These are phyloP conservation scores for Penicillium riverlandense DNA, from an alignment of 495 filamentous ascomycete genomes.

Conservation along the genomic window DNA sequence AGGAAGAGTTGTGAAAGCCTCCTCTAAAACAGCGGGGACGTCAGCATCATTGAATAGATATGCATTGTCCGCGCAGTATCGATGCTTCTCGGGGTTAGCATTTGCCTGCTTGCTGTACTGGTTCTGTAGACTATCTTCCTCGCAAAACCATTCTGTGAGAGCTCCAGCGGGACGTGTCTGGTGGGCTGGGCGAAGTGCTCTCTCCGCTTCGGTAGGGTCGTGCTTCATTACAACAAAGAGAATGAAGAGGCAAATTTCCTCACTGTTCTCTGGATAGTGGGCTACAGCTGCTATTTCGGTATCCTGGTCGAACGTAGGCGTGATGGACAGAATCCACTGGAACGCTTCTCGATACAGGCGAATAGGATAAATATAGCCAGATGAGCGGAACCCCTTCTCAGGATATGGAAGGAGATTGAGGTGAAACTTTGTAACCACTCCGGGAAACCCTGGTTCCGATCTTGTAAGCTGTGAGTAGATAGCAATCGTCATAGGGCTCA, in stretches of 20 bases:
- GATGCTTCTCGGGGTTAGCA: conserved; percentile 34
- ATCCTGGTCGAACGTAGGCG: conserved; percentile 27
- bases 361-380: conserved; percentile 37
- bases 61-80: conserved; percentile 44
- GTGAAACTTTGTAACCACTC: conserved; percentile 40
- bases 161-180: conserved; percentile 24
- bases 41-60: conserved; percentile 38
- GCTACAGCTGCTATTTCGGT: conserved; percentile 38
- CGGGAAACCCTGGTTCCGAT: conserved; percentile 32
- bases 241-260: conserved; percentile 27
- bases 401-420: conserved; percentile 24
- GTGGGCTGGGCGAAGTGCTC: conserved; percentile 26
- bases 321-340: conserved; percentile 32
- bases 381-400: conserved; percentile 25
- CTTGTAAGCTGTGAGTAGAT: no score
- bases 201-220: conserved; percentile 17
- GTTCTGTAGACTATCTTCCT: conserved; percentile 28
- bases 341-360: conserved; percentile 32
- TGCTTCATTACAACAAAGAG: conserved; percentile 37
- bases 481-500: background rate
- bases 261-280: conserved; percentile 12
- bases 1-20: conserved; percentile 37
- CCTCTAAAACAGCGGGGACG: conserved; percentile 31
- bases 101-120: conserved; percentile 32
- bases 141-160: conserved; percentile 21